A percentile compares a stretch with the other conserved stretches of the same genome.
phyloP scores from a whole-genome alignment of 1,284 basidiomycete species.

The Cutaneotrichosporon sp. region DNA sequence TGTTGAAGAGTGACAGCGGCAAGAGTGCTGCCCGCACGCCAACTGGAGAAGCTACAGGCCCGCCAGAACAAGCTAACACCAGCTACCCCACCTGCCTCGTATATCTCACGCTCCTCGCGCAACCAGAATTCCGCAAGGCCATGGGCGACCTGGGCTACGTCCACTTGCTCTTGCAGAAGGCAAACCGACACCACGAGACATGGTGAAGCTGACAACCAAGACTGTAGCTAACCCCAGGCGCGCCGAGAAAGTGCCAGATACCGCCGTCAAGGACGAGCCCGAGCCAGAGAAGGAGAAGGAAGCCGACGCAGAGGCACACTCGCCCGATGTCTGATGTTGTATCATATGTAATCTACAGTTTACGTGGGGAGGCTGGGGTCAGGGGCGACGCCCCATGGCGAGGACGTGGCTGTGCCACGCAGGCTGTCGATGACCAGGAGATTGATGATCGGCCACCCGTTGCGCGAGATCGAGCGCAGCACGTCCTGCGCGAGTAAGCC shows the following conservation, averaged over 20 bases:
- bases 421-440: constrained; percentile 83
- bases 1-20: too few species aligned
- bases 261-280: constrained; percentile 10
- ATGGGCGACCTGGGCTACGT: constrained; percentile 42
- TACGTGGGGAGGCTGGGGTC: constrained; percentile 3
- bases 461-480: constrained; percentile 81
- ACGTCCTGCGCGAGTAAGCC: constrained; percentile 94
- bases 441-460: constrained; percentile 89
- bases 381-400: constrained; percentile 39
- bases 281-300: background rate
- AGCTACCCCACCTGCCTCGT: constrained; percentile 49
- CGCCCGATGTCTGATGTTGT: constrained; percentile 23
- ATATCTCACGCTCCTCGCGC: constrained; percentile 42
- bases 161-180: constrained; percentile 39
- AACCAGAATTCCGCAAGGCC: constrained; percentile 36
- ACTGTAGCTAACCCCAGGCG: constrained; percentile 18
- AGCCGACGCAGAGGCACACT: background rate
- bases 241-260: constrained; percentile 14
- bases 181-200: constrained; percentile 44
- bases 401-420: constrained; percentile 56
- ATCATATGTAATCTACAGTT: constrained; percentile 22
- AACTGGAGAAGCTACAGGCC: too few species aligned
- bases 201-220: constrained; percentile 35
- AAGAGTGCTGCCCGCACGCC: too few species aligned
- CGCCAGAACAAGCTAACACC: background rate